Evolutionary conservation across 2,329 filamentous ascomycete genomes (phyloP), one percentile per base, ranked within the genome.

Genomic region (Beauveria australis): DNA sequence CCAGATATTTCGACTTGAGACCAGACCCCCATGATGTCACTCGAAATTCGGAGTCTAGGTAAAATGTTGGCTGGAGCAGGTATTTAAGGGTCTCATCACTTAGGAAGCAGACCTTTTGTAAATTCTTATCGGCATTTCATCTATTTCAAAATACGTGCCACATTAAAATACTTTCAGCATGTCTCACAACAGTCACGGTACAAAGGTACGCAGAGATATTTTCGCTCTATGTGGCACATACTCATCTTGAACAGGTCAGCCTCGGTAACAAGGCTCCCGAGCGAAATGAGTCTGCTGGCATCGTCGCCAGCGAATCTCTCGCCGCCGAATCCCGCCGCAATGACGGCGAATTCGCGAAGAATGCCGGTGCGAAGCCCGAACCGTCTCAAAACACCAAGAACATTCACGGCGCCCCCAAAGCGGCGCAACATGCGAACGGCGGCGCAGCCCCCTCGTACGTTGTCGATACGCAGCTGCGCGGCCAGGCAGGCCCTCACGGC

Each of bases 291-390:
- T 76, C 79, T 16, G 76, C 87, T 5, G 91, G 91, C 57, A 67
- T 78, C 28, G 80, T 93, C 1, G 75, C 81, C 49, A 76, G 81
- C 16, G 89, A 88, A 73, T 93, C 89, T 7, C 84, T 95, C 5
- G 91, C 91, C 12, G 87, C 85, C 62, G 87, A 93, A 68, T 94
- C 89, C 0, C 74, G 84, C 62, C 75, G 78, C 52, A 66, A 76
- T 24, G 80, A 80, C 61, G 89, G 88, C 64, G 75, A 72, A 14
- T 91, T 89, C 67, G 75, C 80, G 46, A 71, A 79, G 61, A 89
- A 90, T 73, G 76, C 78, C 26, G 76, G 80, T 63, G 78, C 79
- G 19, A 64, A 64, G 22, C 61, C 68, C 68, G 58, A 67, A 67
- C 53, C 59, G 33, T 41, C 62, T 62, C 33, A 51, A 49, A 43